These are phyloP conservation scores for Lachnellula suecica DNA, from an alignment of 2,329 filamentous ascomycete genomes.

Conservation along the genomic window DNA sequence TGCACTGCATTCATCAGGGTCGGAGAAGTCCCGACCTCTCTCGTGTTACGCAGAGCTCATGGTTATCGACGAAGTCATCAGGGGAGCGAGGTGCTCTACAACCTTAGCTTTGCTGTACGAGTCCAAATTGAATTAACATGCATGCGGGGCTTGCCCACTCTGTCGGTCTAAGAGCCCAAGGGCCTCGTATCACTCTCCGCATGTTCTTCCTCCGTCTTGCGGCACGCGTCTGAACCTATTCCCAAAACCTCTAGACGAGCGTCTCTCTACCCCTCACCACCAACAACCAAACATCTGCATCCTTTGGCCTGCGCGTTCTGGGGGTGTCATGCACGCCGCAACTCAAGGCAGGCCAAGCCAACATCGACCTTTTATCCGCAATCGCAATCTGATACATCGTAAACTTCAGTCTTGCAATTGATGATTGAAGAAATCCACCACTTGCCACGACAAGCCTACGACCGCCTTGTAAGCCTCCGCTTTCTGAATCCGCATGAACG, in stretches of 20 bases:
- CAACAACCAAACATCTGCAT: neutral
- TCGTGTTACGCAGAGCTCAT: neutral
- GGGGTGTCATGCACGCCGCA: neutral
- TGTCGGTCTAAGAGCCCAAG: too few species aligned
- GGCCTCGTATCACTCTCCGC: neutral
- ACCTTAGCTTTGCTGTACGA: neutral
- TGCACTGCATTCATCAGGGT: neutral
- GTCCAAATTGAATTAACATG: neutral
- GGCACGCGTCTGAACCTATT: neutral
- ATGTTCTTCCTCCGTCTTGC: neutral
- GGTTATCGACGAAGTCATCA: neutral
- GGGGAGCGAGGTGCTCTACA: neutral
- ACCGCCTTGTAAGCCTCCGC: too few species aligned
- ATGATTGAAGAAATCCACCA: neutral
- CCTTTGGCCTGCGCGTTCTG: neutral
- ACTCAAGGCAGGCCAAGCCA: neutral
- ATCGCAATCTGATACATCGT: neutral
- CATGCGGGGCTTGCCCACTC: too few species aligned
- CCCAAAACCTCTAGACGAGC: neutral
- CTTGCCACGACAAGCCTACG: neutral
- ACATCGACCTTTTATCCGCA: neutral
- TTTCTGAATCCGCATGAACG: neutral
- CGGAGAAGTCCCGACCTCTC: neutral
- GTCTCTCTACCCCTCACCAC: neutral
- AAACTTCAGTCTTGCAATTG: neutral